Percentiles rank a stretch among this genome's conserved stretches.
Evolutionary conservation across 2,329 filamentous ascomycete genomes (phyloP).

Genomic region (Phaeosphaeriaceae sp.): DNA sequence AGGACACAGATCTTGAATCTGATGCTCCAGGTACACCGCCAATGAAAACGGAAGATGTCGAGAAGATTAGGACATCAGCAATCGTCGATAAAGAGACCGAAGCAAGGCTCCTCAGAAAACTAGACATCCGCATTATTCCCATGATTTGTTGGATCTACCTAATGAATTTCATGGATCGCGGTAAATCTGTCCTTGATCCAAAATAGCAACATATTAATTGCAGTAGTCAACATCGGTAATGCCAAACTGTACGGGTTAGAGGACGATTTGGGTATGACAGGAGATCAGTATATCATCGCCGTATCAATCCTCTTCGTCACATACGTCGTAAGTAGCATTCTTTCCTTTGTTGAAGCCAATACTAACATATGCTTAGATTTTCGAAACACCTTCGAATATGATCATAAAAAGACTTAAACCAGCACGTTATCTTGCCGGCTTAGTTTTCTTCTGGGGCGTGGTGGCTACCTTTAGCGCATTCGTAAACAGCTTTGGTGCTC

Average conservation of each 20-base stretch:
- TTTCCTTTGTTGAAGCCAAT: not conserved
- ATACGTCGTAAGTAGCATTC: constrained; percentile 24
- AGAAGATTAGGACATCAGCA: constrained; percentile 8
- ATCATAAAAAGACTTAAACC: constrained; percentile 53
- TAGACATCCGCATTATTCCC: constrained; percentile 57
- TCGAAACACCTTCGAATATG: constrained; percentile 57
- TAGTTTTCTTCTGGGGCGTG: constrained; percentile 34
- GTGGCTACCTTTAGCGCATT: constrained; percentile 32
- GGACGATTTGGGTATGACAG: constrained; percentile 24
- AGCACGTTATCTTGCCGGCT: constrained; percentile 28
- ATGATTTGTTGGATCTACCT: constrained; percentile 64
- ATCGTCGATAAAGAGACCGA: constrained; percentile 55
- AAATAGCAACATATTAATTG: not conserved
- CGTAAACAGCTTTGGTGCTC: constrained; percentile 31
- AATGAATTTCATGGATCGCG: constrained; percentile 54
- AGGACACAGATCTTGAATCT: constrained; percentile 12
- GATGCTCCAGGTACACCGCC: constrained; percentile 17
- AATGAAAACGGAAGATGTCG: constrained; percentile 19
- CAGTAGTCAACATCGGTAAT: constrained; percentile 48
- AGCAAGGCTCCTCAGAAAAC: constrained; percentile 54
- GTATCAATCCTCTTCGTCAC: constrained; percentile 33
- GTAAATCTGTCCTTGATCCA: constrained; percentile 24
- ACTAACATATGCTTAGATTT: constrained; percentile 20
- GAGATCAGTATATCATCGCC: constrained; percentile 30
- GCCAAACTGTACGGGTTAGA: constrained; percentile 39